These are phyloP conservation scores for Ophiostoma triangulosporum DNA, from an alignment of 2,329 filamentous ascomycete species.

Conservation along the genomic window DNA sequence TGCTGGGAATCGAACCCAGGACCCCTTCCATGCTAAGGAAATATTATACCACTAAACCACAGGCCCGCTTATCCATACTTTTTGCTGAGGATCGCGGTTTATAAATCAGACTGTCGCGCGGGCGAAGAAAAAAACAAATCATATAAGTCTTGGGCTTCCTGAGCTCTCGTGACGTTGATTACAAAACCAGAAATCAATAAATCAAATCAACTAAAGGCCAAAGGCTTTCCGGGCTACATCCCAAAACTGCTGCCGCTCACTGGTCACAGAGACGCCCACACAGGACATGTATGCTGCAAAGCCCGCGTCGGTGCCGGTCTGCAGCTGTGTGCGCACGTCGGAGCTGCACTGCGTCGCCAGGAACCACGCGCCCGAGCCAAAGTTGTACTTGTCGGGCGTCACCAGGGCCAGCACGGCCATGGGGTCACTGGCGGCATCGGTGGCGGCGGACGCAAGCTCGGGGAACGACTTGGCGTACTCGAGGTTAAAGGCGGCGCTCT, in stretches of 20 bases:
- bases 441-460: slow-evolving; percentile 20
- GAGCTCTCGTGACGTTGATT: no score
- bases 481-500: slow-evolving; percentile 27
- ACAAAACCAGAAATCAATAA: slow-evolving; percentile 19
- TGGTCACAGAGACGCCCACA: slow-evolving; percentile 24
- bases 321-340: slow-evolving; percentile 22
- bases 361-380: slow-evolving; percentile 40
- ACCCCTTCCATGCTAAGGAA: no score
- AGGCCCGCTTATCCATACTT: neutral
- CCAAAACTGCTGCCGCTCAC: slow-evolving; percentile 27
- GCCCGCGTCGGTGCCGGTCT: slow-evolving; percentile 25
- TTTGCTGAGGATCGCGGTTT: no score
- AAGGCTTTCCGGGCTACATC: slow-evolving; percentile 34
- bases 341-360: slow-evolving; percentile 29
- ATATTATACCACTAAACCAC: neutral
- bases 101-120: no score
- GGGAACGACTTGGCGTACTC: slow-evolving; percentile 33
- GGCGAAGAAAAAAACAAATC: no score
- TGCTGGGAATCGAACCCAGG: neutral
- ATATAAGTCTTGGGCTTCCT: no score
- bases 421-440: slow-evolving; percentile 21
- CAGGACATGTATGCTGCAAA: slow-evolving; percentile 35
- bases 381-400: slow-evolving; percentile 36
- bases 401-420: slow-evolving; percentile 32
- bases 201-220: no score